phyloP scores from a whole-genome alignment of 164 flowering plant genomes.

The Hamamelis virginiana region DNA sequence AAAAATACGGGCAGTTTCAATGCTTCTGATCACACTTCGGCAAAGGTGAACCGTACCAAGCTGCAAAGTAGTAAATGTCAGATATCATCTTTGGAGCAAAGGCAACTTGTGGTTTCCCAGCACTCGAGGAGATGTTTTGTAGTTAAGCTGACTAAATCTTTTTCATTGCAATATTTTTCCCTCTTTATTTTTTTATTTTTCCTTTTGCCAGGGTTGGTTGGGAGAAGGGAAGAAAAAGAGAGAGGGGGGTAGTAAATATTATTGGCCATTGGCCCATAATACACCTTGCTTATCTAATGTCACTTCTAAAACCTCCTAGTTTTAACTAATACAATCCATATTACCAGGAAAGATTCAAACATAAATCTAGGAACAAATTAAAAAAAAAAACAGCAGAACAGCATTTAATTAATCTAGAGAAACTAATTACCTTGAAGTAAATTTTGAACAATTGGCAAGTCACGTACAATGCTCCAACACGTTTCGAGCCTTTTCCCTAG shows the following conservation, averaged over 20 bases:
- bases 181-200: neutral
- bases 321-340: too few species aligned
- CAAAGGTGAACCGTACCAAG: conserved; percentile 97
- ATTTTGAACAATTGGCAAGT: conserved; percentile 96
- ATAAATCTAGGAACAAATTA: neutral
- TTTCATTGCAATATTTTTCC: neutral
- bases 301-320: neutral
- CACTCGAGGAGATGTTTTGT: neutral
- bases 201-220: too few species aligned
- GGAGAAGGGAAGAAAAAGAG: too few species aligned
- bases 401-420: neutral
- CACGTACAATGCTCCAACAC: conserved; percentile 95
- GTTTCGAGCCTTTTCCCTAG: conserved; percentile 95
- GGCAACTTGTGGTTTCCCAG: neutral
- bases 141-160: neutral
- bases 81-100: neutral
- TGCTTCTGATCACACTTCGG: conserved; percentile 96
- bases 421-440: conserved; percentile 74
- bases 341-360: neutral
- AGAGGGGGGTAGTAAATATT: too few species aligned
- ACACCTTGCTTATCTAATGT: neutral
- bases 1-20: conserved; percentile 94
- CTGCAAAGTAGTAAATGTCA: conserved; percentile 41
- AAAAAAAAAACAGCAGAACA: neutral
- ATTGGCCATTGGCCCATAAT: neutral